Conservation (phyloP, 2,329 filamentous ascomycete species). For the Rosellinia necatrix region DNA sequence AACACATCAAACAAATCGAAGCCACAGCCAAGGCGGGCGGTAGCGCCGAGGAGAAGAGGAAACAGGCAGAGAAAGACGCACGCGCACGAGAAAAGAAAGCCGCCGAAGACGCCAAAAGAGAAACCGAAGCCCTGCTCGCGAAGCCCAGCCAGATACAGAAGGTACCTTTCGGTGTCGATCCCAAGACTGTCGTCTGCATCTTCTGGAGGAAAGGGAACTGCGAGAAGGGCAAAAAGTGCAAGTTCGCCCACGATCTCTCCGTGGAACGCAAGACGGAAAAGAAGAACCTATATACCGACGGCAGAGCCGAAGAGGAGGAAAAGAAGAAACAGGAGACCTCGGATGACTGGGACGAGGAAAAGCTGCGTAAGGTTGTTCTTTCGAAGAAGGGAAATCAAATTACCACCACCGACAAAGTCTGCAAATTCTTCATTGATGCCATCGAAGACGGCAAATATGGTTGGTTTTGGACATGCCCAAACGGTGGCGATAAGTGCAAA, state of each 20-base stretch:
- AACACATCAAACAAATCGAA: conserved; percentile 83
- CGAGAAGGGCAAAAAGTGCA: conserved; percentile 97
- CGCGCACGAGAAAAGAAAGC: conserved; percentile 90
- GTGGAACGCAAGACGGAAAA: conserved; percentile 93
- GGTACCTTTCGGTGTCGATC: conserved; percentile 95
- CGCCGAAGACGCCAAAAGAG: conserved; percentile 80
- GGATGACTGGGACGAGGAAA: conserved; percentile 97
- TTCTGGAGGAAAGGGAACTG: conserved; percentile 98
- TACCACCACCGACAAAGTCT: conserved; percentile 96
- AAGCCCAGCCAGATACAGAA: conserved; percentile 96
- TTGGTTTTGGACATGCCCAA: conserved; percentile 99
- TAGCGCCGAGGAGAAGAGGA: conserved; percentile 86
- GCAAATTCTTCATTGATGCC: conserved; percentile 97
- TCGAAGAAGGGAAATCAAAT: conserved; percentile 97
- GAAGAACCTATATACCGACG: conserved; percentile 88
- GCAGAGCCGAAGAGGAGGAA: conserved; percentile 72
- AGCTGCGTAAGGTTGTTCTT: conserved; percentile 84
- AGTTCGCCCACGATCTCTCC: conserved; percentile 90
- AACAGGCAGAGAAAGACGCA: conserved; percentile 66
- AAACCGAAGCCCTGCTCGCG: conserved; percentile 81
- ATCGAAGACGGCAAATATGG: conserved; percentile 99
- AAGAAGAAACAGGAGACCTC: conserved; percentile 90
- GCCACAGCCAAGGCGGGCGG: conserved; percentile 75
- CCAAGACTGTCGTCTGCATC: conserved; percentile 94
- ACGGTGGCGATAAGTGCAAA: conserved; percentile 97